Conservation (phyloP, 257 asterid species). For the Rubia yunnanensis region DNA sequence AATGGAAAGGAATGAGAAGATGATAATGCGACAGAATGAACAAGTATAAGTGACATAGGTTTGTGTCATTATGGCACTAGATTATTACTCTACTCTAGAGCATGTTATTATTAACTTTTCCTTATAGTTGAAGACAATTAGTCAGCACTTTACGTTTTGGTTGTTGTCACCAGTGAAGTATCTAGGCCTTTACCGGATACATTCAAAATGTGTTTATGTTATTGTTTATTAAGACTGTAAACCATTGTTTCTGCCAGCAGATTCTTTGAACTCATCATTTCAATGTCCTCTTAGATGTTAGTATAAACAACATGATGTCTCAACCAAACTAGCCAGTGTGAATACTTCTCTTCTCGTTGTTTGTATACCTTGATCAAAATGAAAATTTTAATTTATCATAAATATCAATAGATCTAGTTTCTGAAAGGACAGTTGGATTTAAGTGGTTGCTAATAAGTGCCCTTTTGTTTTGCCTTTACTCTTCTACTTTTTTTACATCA, state of each 20-base stretch:
- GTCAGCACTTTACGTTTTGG: background rate
- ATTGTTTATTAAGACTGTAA: background rate
- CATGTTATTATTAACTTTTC: background rate
- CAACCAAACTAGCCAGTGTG: background rate
- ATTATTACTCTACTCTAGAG: background rate
- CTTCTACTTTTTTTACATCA: too few species aligned
- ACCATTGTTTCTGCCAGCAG: background rate
- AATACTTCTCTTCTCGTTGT: background rate
- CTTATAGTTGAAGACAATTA: background rate
- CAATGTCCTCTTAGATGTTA: background rate
- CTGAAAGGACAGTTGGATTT: background rate
- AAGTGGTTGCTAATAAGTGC: background rate
- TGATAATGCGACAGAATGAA: background rate
- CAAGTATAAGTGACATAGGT: background rate
- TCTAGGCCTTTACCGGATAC: background rate
- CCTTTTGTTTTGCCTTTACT: background rate
- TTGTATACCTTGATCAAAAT: background rate
- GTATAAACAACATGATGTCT: background rate
- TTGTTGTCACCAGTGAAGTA: background rate
- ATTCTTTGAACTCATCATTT: background rate
- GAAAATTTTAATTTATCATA: background rate
- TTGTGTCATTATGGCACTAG: background rate
- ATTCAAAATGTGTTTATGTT: background rate
- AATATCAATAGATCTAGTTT: background rate
- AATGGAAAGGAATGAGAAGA: background rate